These are phyloP conservation scores for Botrytis aclada DNA, from an alignment of 2,329 filamentous ascomycete species.

Conservation along the genomic window DNA sequence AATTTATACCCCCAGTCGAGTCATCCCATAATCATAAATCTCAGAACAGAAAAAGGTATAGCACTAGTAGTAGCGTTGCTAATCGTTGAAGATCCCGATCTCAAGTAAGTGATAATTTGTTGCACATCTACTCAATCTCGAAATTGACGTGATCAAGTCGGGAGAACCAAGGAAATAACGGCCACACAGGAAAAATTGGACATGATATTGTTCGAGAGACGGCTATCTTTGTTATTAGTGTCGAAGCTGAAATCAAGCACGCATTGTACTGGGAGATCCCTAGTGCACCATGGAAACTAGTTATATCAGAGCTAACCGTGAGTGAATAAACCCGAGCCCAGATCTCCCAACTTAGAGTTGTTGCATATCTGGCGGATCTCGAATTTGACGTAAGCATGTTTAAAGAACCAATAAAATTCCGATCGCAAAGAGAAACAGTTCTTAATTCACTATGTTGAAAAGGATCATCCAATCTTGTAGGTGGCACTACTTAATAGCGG, in stretches of 20 bases:
- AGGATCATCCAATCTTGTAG: background rate
- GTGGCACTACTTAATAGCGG: background rate
- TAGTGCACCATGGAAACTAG: background rate
- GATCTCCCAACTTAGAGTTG: background rate
- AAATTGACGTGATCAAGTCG: background rate
- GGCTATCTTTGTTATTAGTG: fast-evolving
- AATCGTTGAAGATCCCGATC: fast-evolving
- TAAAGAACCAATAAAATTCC: background rate
- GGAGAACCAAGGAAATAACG: background rate
- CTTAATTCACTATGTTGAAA: fast-evolving
- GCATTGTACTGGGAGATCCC: background rate
- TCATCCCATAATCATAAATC: background rate
- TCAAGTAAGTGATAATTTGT: background rate
- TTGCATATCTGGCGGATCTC: background rate
- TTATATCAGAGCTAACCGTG: fast-evolving
- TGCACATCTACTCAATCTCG: background rate
- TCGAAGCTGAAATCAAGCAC: background rate
- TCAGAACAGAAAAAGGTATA: fast-evolving
- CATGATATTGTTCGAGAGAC: background rate
- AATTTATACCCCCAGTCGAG: too few species aligned
- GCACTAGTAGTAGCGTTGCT: background rate
- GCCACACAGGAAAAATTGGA: background rate
- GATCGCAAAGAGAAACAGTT: background rate
- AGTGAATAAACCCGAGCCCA: background rate
- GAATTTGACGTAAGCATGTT: background rate